Base-by-base conservation (phyloP, 129 eudicot genomes). In the Artemisia tridentata region DNA sequence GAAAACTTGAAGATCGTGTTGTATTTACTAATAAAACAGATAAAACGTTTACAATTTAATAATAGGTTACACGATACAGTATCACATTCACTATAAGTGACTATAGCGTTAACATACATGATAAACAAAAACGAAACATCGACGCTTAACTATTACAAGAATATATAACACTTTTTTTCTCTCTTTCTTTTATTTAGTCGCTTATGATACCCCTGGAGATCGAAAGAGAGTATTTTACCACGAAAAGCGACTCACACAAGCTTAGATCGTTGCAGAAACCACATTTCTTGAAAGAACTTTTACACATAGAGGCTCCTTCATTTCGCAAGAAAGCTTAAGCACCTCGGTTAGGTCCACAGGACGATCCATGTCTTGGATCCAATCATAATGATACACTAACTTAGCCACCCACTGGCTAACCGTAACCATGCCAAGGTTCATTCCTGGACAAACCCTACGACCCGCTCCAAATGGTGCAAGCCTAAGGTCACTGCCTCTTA, bases 381-480 rank as follows among this genome's bases (percentile, higher is more conserved):
- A 88, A 19, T 67, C 71, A 47, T 77, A 88, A 9, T 69, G 63
- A 20, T 82, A 75, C 43, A 85, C 82, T 79, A 88, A 53, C 70
- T 50, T 71, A 52, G 84, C 90, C 78, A 85, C 88, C 95, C 90
- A 88, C 2, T 65, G 75, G 71, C 75, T 82, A 43, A 88, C 86
- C 0, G 80, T 88, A 20, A 69, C 84, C 62, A 82, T 43, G 16
- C 90, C 95, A 6, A 88, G 67, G 72, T 75, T 78, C 78, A 80
- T 82, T n/a, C 95, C 95, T 2, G 90, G 95, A 49, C 90, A 88
- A 54, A 73, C 85, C 78, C 90, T 78, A 11, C 88, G 83, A 0
- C 95, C 95, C 0, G 91, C 88, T 15, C 95, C 88, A 68, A 88
- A 88, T 7, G 95, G 95, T 3, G 95, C 95, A 3, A 88, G 81